phyloP scores from a whole-genome alignment of 371 early-diverging fungal species.

The Thermomucor indicae-seudaticae region DNA sequence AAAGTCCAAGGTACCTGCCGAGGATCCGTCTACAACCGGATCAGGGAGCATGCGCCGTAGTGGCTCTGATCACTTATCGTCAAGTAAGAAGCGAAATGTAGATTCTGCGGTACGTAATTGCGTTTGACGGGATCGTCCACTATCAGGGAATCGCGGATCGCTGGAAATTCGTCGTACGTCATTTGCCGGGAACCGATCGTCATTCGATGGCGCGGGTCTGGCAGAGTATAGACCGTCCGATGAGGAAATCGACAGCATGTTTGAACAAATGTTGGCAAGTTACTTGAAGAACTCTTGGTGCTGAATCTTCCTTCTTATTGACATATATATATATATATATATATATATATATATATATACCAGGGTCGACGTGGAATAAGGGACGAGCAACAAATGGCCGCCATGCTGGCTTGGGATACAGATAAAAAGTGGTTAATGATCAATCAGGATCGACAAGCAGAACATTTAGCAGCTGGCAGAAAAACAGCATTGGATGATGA shows the following conservation, averaged over 20 bases:
- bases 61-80: background rate
- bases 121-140: too few species aligned
- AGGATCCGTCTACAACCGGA: background rate
- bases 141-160: too few species aligned
- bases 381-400: conserved; percentile 21
- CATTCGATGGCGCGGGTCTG: background rate
- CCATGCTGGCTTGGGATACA: conserved; percentile 26
- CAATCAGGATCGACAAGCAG: conserved; percentile 36
- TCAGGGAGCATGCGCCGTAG: background rate
- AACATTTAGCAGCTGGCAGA: conserved; percentile 22
- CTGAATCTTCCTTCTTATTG: background rate
- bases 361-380: conserved; percentile 30
- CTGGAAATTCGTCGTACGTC: too few species aligned
- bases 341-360: too few species aligned
- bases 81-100: too few species aligned
- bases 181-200: background rate
- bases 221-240: conserved; percentile 24
- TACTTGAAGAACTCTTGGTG: background rate
- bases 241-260: conserved; percentile 33
- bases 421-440: conserved; percentile 47
- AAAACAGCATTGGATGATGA: conserved; percentile 8
- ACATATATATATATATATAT: too few species aligned
- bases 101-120: too few species aligned
- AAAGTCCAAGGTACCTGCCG: conserved; percentile 3
- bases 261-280: conserved; percentile 46